Evolutionary conservation across 768 basidiomycete species (phyloP), one percentile per base, ranked within the genome.

Genomic region (Pseudohyphozyma bogoriensis): DNA sequence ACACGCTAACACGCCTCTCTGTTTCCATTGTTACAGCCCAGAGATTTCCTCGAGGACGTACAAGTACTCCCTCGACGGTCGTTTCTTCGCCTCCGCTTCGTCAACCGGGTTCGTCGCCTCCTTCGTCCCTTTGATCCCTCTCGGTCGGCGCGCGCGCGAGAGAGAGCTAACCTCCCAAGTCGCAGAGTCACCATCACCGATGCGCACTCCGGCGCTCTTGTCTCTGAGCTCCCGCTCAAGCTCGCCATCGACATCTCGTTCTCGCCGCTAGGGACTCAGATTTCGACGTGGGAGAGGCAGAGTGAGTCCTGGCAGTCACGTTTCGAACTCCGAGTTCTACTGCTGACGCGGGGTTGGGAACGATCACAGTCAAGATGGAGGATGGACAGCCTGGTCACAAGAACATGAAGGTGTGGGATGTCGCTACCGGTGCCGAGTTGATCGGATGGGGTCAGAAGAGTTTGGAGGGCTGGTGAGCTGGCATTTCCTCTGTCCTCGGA

Each of bases 241-340:
- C 86, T 85, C 69, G 80, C 86, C 63, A 72, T 90, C 55, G 95
- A 96, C 71, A 73, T 96, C 68, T 81, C 80, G 69, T 95, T 99
- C 75, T 97, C 93, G 9, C 92, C 95, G 13, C 82, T 86, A 62
- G 92, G 89, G 40, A 89, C 87, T 0, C 96, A 89, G 74, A 71
- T 99, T 45, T 92, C 89, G 55, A 92, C 89, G 50, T 97, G 92
- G 89, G 92, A 96, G 76, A 82, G 95, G 60, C 88, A 86, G 67
- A 78, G 83, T 84, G 69, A 54, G 79, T 73, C 55, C 51, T 49
- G 51, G 50, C 40, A 26, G 28, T 18, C 28, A 49, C 11, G 39
- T 47, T 35, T 40, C n/a, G n/a, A 35, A 36, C 52, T 32, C 37
- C 26, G 33, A 22, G n/a, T 24, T n/a, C n/a, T 29, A 4, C 1